Evolutionary conservation across 169 alveolate species (phyloP).

Genomic region (Cryptosporidium bovis): DNA sequence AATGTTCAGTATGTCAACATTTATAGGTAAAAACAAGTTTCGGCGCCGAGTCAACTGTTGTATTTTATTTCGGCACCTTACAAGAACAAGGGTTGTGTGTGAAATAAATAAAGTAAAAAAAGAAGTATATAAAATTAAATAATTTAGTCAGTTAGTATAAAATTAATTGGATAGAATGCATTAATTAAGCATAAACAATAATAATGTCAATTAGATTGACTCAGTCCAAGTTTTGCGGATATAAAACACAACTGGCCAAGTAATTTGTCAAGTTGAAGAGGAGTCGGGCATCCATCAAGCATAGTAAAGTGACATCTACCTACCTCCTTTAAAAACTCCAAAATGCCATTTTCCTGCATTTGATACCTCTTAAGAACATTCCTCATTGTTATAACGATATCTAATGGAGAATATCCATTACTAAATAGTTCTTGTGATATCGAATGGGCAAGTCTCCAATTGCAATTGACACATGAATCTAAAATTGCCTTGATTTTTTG

Average conservation of each 20-base stretch:
- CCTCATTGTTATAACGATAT: slow-evolving; percentile 85
- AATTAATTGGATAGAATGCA: background rate
- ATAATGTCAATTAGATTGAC: background rate
- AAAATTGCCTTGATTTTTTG: slow-evolving; percentile 89
- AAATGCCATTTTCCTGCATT: slow-evolving; percentile 81
- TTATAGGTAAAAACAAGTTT: too few species aligned
- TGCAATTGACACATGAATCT: slow-evolving; percentile 86
- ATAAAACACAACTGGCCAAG: slow-evolving; percentile 80
- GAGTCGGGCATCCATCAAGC: slow-evolving; percentile 79
- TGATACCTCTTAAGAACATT: slow-evolving; percentile 80
- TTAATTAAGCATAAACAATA: background rate
- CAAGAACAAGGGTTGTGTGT: too few species aligned
- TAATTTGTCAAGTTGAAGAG: slow-evolving; percentile 78
- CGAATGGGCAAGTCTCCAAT: slow-evolving; percentile 88
- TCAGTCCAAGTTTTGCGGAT: slow-evolving; percentile 52
- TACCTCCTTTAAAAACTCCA: slow-evolving; percentile 81
- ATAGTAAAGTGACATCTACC: slow-evolving; percentile 80
- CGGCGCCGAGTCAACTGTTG: too few species aligned
- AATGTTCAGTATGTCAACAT: too few species aligned
- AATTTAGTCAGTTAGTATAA: slow-evolving; percentile 2
- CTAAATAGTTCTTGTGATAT: slow-evolving; percentile 81
- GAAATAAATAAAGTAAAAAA: background rate
- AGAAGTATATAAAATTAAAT: background rate
- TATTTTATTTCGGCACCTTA: too few species aligned
- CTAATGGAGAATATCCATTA: slow-evolving; percentile 92